Base-by-base conservation (phyloP, 2,329 filamentous ascomycete genomes). In the Hypomyces perniciosus region DNA sequence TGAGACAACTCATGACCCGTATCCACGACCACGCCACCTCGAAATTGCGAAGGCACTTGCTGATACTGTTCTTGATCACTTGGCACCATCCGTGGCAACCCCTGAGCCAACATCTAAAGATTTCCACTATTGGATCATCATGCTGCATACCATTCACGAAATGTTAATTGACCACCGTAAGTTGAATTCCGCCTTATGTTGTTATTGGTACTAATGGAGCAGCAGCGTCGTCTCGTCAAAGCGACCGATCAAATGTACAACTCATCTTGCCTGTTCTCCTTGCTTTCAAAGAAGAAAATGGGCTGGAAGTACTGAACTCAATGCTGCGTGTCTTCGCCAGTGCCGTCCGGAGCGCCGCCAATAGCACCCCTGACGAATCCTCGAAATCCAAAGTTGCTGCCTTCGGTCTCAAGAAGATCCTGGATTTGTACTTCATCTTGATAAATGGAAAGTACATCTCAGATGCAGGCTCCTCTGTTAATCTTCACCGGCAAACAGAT, bases 271-370 rank as follows among this genome's bases (percentile, higher is more conserved):
- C 93, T 29, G 84, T 97, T 34, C 76, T 99, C 27, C 79, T 91
- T 50, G 87, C 90, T 1, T 96, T 99, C 72, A 92, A 91, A 66
- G 84, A 89, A 53, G 79, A 83, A 44, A 84, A 83, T 37, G 92
- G 93, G 0, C 77, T 99, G 52, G 78, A 83, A 7, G 77, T 83
- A 5, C 72, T 97, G 54, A 90, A 88, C 59, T 72, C 78, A 0
- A 84, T 95, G 63, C 77, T 95, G 8, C 73, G 81, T 38, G 76
- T 79, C 13, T 93, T 95, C 59, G 60, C 66, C n/a, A 50, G 54
- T 7, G 59, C 62, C 46, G 59, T 71, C 42, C 60, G 59, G 12
- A 55, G 62, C 29, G 61, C 61, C 4, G 48, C 59, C 13, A 60
- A 61, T 30, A 77, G 81, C 47, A 69, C 76, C 6, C 62, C 52